Base-by-base conservation (phyloP, 495 filamentous ascomycete genomes). In the Lophiotrema nucula region DNA sequence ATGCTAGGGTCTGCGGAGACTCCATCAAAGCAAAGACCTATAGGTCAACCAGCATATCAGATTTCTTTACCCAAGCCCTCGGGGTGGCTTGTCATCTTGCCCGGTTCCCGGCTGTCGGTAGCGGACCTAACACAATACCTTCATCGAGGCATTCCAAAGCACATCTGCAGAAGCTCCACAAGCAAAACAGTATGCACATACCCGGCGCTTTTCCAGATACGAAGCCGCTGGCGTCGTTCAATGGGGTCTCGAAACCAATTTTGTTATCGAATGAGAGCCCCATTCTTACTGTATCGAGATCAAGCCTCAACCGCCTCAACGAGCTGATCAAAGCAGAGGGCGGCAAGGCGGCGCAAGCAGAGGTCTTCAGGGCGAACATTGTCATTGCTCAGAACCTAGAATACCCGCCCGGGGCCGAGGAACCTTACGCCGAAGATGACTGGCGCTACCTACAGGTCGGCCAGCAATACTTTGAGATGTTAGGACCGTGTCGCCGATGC, bases 191-290 rank as follows among this genome's bases (percentile, higher is more conserved):
- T 26, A 35, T 43, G 45, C 58, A 47, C 21, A 77, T 84, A 53
- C 83, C 83, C 0, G 79, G 81, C 3, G 71, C 81, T n/a, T 84
- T 81, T 56, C 81, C 81, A 26, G 66, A 62, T 4, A 69, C 77
- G 13, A 75, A 74, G 4, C 70, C 79, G 45, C 69, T 79, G 55
- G 70, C 75, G 70, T 16, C 68, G 78, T 67, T 49, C 68, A 23
- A 55, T 60, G 15, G 53, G 44, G 56, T 62, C 25, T 59, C 56
- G 13, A 78, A 70, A n/a, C 84, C 84, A 2, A 89, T 96, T 42
- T 73, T 90, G 1, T 73, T 98, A 2, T 87, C 90, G 13, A 98
- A 98, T 66, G 93, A 98, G 68, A 90, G 86, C 43, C 92, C 93
- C 0, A 93, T 98, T 47, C 80, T 98, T 0, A 77, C 88, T 4